Evolutionary conservation across 495 filamentous ascomycete species (phyloP), one percentile per base, ranked within the genome.

Genomic region (Pyrenopolyporus hunteri): DNA sequence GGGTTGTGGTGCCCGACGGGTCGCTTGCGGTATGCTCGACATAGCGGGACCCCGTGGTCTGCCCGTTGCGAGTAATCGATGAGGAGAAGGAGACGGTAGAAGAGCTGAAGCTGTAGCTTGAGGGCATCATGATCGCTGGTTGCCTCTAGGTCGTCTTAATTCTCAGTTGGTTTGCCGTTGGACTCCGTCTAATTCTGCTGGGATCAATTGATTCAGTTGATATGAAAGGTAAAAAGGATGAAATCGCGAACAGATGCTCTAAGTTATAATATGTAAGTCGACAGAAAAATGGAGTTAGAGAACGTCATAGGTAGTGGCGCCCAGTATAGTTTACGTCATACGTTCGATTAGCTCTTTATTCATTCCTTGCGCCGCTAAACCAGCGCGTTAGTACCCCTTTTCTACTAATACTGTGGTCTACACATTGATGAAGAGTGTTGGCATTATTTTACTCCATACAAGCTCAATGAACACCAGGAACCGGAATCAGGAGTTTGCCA

Each of bases 71-170:
- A 11, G 57, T 61, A 10, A 52, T 57, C 26, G 57, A 66, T 11
- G 63, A 56, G 6, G 56, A 52, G 42, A 39, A 66, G 14, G 57
- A 60, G 23, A 66, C 45, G 13, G 63, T 53, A 4, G 61, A 60
- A 31, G 45, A 57, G 17, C 51, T 61, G 23, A 32, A 60, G 23
- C 44, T 60, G n/a, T 17, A 55, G 43, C 31, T 53, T 25, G 42
- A 51, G 22, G 63, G 60, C 26, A 57, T 37, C 63, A 66, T 66
- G 45, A 3, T 57, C 16, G 1, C 23, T 14, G 32, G 16, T 14
- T 28, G 6, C 1, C 7, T 39, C 13, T 6, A n/a, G 10, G 4
- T 20, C 16, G n/a, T 19, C 16, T 4, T 32, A 31, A 19, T 33
- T n/a, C 7, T 28, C n/a, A 26, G 9, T 45, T 16, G 11, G 6